A percentile compares a stretch with the other conserved stretches of the same genome.
Evolutionary conservation across 1,139 yeast species (phyloP).

Genomic region (Yamadazyma dushanensis): DNA sequence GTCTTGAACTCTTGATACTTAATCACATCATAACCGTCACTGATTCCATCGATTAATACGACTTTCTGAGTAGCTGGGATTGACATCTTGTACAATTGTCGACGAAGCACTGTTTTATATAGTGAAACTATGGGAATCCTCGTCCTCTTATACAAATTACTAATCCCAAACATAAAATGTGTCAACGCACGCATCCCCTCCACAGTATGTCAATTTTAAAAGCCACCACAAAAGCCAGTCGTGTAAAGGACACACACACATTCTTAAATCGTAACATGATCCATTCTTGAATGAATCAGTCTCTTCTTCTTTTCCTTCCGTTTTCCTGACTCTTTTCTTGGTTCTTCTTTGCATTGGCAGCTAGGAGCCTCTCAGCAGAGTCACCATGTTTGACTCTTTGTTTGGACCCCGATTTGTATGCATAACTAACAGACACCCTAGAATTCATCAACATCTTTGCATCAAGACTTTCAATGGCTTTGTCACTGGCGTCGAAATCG

Average conservation of each 20-base stretch:
- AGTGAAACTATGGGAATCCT: too few species aligned
- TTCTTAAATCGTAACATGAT: too few species aligned
- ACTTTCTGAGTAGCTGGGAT: slow-evolving; percentile 64
- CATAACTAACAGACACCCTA: slow-evolving; percentile 63
- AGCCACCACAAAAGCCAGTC: too few species aligned
- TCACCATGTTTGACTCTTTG: slow-evolving; percentile 68
- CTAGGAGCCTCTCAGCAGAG: slow-evolving; percentile 69
- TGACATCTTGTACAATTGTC: too few species aligned
- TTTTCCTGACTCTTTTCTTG: not conserved
- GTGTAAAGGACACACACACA: too few species aligned
- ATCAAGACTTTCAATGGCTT: slow-evolving; percentile 69
- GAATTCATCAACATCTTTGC: slow-evolving; percentile 70
- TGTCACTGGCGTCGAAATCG: slow-evolving; percentile 69
- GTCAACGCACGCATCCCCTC: too few species aligned
- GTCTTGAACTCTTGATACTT: slow-evolving; percentile 53
- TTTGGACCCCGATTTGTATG: slow-evolving; percentile 58
- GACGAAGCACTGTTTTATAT: too few species aligned
- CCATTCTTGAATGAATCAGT: too few species aligned
- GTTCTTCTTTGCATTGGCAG: slow-evolving; percentile 56
- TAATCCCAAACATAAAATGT: too few species aligned
- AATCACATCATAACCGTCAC: slow-evolving; percentile 42
- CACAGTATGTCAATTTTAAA: too few species aligned
- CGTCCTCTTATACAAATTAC: too few species aligned
- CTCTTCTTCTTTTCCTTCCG: too few species aligned
- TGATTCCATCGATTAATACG: slow-evolving; percentile 51